Base-by-base conservation (phyloP, 495 filamentous ascomycete species). In the Penicillium macrosclerotiorum region DNA sequence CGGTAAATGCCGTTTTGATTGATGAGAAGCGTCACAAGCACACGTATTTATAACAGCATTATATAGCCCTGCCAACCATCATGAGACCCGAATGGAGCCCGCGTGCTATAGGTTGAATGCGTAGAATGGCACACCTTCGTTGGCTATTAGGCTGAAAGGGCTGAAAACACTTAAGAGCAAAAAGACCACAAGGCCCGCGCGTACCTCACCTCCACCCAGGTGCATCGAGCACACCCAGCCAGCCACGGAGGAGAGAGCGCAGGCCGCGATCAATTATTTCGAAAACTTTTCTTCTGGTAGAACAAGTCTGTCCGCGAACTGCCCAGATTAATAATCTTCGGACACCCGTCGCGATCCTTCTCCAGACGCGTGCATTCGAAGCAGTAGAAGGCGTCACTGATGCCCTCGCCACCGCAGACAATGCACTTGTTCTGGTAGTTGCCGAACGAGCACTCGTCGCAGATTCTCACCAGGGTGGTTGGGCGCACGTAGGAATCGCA, bases 371-470 rank as follows among this genome's bases (percentile, higher is more conserved):
- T 99, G 66, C 93, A 99, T 64, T 99, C 94, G 63, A 96, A 97
- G 77, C 93, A 99, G 74, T 99, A 99, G 71, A 99, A 97, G n/a
- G 93, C 93, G 64, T 99, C 93, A 27, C 87, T 92, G 65, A 99
- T 99, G 12, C 93, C 93, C 74, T 99, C 93, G 52, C 93, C 93
- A 69, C 93, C 93, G 67, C 93, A 99, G 18, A 99, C 93, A 19
- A 97, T 89, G 62, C 93, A 99, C 65, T 99, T 99, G 71, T 99
- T 99, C 75, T 97, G 93, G 73, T 97, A 99, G 74, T 99, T 99
- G 58, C 93, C 93, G 67, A 99, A 99, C 60, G 86, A 86, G 76
- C 93, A 99, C 71, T 99, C 93, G 71, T 99, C 93, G 76, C 93
- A 99, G 72, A 99, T 97, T 51, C 92, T 86, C 40, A 95, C 92